Conservation (phyloP, 371 early-diverging fungal genomes). For the Mucor indicus region DNA sequence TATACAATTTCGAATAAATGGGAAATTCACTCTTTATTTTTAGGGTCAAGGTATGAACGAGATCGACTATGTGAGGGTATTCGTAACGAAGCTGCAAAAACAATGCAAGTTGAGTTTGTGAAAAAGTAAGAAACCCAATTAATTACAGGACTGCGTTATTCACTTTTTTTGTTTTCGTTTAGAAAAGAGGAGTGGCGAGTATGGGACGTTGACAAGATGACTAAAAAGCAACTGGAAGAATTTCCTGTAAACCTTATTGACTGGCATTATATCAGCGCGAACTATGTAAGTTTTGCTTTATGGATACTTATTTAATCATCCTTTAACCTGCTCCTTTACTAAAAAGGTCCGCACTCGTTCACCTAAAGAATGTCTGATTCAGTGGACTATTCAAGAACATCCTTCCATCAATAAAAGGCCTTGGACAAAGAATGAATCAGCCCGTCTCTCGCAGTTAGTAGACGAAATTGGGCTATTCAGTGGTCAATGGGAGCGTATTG, state of each 20-base stretch:
- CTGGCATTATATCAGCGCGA: constrained; percentile 65
- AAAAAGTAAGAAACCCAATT: constrained; percentile 13
- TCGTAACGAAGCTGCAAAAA: constrained; percentile 25
- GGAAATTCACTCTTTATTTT: neutral
- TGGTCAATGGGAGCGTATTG: constrained; percentile 68
- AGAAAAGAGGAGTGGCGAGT: constrained; percentile 30
- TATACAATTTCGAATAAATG: neutral
- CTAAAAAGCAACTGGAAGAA: constrained; percentile 46
- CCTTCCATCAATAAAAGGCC: constrained; percentile 73
- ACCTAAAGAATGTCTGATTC: constrained; percentile 72
- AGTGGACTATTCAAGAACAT: constrained; percentile 84
- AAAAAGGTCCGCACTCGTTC: constrained; percentile 56
- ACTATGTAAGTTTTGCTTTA: constrained; percentile 41
- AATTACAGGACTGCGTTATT: neutral
- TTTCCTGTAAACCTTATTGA: constrained; percentile 61
- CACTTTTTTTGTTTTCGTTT: neutral
- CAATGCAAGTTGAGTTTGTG: constrained; percentile 12
- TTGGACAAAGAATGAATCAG: constrained; percentile 63
- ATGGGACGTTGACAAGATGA: constrained; percentile 47
- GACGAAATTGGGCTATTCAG: constrained; percentile 25
- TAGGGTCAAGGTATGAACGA: constrained; percentile 31
- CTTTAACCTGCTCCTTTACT: neutral
- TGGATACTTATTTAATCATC: too few relatives aligned
- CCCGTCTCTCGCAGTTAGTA: constrained; percentile 45
- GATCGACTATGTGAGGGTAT: constrained; percentile 22